Conservation (phyloP, 305 asterid species). For the Rubia peregrina region DNA sequence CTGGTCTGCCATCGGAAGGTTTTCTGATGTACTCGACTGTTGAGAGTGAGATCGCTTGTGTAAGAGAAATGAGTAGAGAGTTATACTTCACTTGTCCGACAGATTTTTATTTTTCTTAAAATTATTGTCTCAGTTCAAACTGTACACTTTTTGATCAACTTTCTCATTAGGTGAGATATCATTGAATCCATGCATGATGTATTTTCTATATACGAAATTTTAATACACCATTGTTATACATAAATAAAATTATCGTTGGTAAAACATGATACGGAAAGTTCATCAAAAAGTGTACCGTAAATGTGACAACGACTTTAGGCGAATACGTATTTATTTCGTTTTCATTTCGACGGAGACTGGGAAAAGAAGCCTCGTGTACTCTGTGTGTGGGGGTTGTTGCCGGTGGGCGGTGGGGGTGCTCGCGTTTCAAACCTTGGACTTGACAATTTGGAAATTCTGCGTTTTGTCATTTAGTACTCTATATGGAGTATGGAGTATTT, state of each 20-base stretch:
- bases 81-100: neutral
- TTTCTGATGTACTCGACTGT: neutral
- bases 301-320: neutral
- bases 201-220: too few relatives aligned
- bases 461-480: neutral
- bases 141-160: too few relatives aligned
- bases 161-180: too few relatives aligned
- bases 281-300: too few relatives aligned
- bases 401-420: neutral
- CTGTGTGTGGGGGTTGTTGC: neutral
- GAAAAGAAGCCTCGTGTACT: neutral
- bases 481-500: too few relatives aligned
- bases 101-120: neutral
- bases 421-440: neutral
- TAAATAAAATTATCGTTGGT: too few relatives aligned
- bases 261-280: too few relatives aligned
- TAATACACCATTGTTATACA: too few relatives aligned
- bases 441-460: neutral
- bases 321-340: neutral
- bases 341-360: neutral
- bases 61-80: neutral
- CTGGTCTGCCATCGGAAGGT: conserved; percentile 9
- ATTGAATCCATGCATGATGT: too few relatives aligned
- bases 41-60: neutral
- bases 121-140: too few relatives aligned